A percentile compares a stretch with the other conserved stretches of the same genome.
Evolutionary conservation across 306 rosid genomes (phyloP).

Genomic region (Datisca glomerata): DNA sequence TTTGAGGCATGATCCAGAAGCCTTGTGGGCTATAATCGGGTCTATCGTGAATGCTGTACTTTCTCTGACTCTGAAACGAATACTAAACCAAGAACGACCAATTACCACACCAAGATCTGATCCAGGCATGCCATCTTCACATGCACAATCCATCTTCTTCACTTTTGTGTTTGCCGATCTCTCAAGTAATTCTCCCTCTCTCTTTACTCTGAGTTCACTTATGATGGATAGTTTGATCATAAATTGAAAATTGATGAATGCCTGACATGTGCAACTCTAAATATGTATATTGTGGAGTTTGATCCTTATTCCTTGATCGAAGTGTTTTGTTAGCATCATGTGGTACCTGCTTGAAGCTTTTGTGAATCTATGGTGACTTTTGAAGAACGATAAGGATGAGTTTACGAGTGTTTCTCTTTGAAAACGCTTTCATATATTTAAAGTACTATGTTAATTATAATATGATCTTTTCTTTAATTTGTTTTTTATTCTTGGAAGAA

Average conservation of each 20-base stretch:
- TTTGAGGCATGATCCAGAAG: slow-evolving; percentile 74
- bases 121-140: slow-evolving; percentile 98
- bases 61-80: slow-evolving; percentile 39
- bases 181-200: slow-evolving; percentile 46
- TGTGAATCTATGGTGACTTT: no score
- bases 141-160: slow-evolving; percentile 76
- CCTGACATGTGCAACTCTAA: no score
- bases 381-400: no score
- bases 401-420: no score
- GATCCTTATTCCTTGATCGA: no score
- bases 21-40: slow-evolving; percentile 67
- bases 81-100: slow-evolving; percentile 84
- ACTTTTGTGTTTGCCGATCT: slow-evolving; percentile 21
- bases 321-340: no score
- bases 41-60: slow-evolving; percentile 45
- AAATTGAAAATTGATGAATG: neutral
- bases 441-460: no score
- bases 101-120: slow-evolving; percentile 45
- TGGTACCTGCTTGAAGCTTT: no score
- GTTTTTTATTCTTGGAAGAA: no score
- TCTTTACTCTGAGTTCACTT: slow-evolving; percentile 6
- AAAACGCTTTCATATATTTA: no score
- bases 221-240: neutral
- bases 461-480: no score
- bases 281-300: no score